A percentile compares a stretch with the other conserved stretches of the same genome.
Evolutionary conservation across 192 early-diverging fungal genomes (phyloP).

Genomic region (Podila clonocystis): DNA sequence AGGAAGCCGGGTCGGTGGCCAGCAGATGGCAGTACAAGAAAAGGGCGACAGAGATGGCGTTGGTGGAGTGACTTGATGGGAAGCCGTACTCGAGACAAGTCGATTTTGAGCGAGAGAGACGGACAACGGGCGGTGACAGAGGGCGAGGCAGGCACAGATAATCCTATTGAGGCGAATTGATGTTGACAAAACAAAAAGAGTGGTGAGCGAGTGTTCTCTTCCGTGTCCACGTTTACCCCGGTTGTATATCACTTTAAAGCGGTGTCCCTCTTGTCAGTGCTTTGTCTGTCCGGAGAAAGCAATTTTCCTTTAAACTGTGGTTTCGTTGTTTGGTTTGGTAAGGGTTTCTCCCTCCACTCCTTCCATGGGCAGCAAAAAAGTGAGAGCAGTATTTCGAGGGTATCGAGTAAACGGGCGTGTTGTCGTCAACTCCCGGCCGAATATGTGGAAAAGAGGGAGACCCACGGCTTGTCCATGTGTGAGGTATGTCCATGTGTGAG

Average conservation of each 20-base stretch:
- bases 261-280: no score
- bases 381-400: no score
- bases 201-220: not conserved
- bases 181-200: not conserved
- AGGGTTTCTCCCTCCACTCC: not conserved
- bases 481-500: not conserved
- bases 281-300: conserved; percentile 6
- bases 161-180: conserved; percentile 63
- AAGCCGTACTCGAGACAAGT: conserved; percentile 90
- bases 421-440: not conserved
- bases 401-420: no score
- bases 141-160: conserved; percentile 88
- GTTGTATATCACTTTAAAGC: no score
- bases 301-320: conserved; percentile 3
- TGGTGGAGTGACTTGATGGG: conserved; percentile 90
- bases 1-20: conserved; percentile 48
- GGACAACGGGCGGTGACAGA: conserved; percentile 77
- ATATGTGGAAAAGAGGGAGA: not conserved
- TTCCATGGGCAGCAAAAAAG: no score
- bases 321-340: not conserved
- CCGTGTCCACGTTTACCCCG: not conserved
- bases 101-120: conserved; percentile 72
- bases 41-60: conserved; percentile 80
- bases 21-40: conserved; percentile 60
- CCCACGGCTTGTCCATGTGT: not conserved